Conservation (phyloP, 1,284 basidiomycete species). For the Marasmius tenuissimus region DNA sequence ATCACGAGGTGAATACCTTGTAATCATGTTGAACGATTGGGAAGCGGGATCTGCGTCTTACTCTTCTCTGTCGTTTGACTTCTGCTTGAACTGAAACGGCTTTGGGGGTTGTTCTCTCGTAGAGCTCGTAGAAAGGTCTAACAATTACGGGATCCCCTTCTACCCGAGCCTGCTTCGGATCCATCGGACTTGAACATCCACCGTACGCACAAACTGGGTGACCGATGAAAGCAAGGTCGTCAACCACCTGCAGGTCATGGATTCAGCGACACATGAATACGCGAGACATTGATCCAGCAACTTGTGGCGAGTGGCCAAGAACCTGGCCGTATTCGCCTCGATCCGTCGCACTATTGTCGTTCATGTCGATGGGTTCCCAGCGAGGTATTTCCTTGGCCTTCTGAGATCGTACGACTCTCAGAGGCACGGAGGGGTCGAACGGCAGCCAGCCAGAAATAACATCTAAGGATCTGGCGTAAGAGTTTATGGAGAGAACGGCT, state of each 20-base stretch:
- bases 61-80: slow-evolving; percentile 27
- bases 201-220: slow-evolving; percentile 89
- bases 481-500: slow-evolving; percentile 71
- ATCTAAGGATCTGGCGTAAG: slow-evolving; percentile 73
- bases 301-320: slow-evolving; percentile 80
- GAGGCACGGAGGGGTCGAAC: slow-evolving; percentile 49
- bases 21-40: slow-evolving; percentile 51
- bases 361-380: slow-evolving; percentile 38
- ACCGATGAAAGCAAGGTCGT: slow-evolving; percentile 93
- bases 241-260: slow-evolving; percentile 90
- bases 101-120: slow-evolving; percentile 21
- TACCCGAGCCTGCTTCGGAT: slow-evolving; percentile 45
- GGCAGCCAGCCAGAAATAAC: slow-evolving; percentile 79
- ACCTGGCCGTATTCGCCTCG: slow-evolving; percentile 62
- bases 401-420: slow-evolving; percentile 62
- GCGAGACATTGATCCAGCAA: slow-evolving; percentile 80
- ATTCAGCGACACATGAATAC: slow-evolving; percentile 87
- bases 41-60: slow-evolving; percentile 25
- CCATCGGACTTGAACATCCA: slow-evolving; percentile 75
- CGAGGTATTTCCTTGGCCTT: slow-evolving; percentile 25
- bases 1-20: slow-evolving; percentile 87
- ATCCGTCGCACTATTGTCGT: slow-evolving; percentile 26
- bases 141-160: slow-evolving; percentile 51
- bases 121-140: slow-evolving; percentile 28
- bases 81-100: slow-evolving; percentile 28